phyloP scores from a whole-genome alignment of 164 flowering plant species.

The Vitis rotundifolia region DNA sequence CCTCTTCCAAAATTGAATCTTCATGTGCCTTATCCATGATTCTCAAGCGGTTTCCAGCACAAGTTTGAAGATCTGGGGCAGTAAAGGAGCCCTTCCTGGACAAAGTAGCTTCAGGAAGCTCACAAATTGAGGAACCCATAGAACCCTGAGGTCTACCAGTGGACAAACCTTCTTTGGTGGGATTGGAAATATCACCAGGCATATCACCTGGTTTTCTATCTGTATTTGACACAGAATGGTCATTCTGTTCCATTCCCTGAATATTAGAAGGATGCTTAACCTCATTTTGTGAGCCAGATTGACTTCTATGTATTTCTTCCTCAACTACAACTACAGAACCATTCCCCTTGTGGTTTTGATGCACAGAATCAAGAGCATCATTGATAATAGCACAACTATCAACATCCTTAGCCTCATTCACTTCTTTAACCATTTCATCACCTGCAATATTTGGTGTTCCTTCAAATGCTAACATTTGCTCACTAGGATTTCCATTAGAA shows the following conservation, averaged over 20 bases:
- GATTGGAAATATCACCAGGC: slow-evolving; percentile 18
- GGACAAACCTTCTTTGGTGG: slow-evolving; percentile 17
- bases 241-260: slow-evolving; percentile 26
- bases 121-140: slow-evolving; percentile 21
- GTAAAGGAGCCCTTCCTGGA: slow-evolving; percentile 24
- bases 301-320: slow-evolving; percentile 27
- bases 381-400: slow-evolving; percentile 22
- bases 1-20: slow-evolving; percentile 82
- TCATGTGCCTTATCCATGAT: slow-evolving; percentile 55
- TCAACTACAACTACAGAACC: slow-evolving; percentile 31
- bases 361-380: slow-evolving; percentile 17
- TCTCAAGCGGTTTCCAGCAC: slow-evolving; percentile 24
- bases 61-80: slow-evolving; percentile 32
- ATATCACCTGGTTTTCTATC: slow-evolving; percentile 23
- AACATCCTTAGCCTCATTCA: slow-evolving; percentile 27
- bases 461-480: slow-evolving; percentile 28
- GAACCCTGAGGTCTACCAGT: slow-evolving; percentile 23
- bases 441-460: slow-evolving; percentile 19
- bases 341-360: slow-evolving; percentile 23
- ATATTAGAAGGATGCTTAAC: slow-evolving; percentile 16
- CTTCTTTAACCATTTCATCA: slow-evolving; percentile 25
- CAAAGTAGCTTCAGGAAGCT: slow-evolving; percentile 24
- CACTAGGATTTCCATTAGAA: slow-evolving; percentile 36
- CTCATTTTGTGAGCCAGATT: slow-evolving; percentile 30
- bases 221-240: slow-evolving; percentile 18